Conservation (phyloP, 2,329 filamentous ascomycete species). For the Fusarium annulatum region DNA sequence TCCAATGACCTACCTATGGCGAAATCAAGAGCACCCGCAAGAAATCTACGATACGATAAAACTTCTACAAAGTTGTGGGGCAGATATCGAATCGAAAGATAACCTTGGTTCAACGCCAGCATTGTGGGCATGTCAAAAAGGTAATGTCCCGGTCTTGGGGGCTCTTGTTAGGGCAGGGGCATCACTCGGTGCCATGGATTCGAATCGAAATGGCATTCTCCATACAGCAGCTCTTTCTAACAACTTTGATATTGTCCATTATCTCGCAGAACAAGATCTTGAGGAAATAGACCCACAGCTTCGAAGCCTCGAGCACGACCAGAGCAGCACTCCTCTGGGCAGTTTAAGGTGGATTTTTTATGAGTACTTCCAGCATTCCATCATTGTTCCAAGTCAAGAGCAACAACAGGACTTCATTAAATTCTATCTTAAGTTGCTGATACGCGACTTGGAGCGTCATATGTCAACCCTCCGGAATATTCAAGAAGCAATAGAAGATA, state of each 20-base stretch:
- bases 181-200: background rate
- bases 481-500: background rate
- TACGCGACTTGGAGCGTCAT: background rate
- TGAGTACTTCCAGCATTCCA: accelerated
- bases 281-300: background rate
- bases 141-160: accelerated
- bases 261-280: background rate
- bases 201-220: accelerated
- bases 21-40: accelerated
- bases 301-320: accelerated
- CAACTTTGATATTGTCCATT: background rate
- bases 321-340: accelerated
- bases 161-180: background rate
- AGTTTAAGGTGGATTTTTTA: accelerated
- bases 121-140: accelerated
- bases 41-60: accelerated
- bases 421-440: conserved; percentile 7
- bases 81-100: background rate
- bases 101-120: too few relatives aligned
- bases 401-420: background rate
- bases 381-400: accelerated
- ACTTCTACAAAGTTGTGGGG: background rate
- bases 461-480: background rate
- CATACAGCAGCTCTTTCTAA: accelerated
- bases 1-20: background rate